Evolutionary conservation across 805 yeast genomes (phyloP), one percentile per base, ranked within the genome.

Genomic region (Candida pini): DNA sequence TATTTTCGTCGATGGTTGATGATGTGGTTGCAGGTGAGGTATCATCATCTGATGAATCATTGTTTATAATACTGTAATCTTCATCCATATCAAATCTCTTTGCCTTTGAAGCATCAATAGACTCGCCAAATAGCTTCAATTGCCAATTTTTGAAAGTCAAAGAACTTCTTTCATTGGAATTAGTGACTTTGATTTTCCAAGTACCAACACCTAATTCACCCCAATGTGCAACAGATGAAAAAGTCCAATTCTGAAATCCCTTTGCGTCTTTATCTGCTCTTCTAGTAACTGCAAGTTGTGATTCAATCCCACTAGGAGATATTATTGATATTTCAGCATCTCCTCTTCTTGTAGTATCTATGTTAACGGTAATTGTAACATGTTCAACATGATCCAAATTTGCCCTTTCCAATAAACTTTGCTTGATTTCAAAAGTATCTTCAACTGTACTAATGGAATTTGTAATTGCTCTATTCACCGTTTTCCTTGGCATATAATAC

Each of bases 141-240:
- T 78, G 81, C 94, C 96, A 92, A 48, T 71, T 65, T 28, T 70
- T 60, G 27, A 92, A 67, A 1, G 50, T 60, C 2, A 69, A 56
- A 2, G 54, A 51, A 36, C 64, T 62, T 2, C 50, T 58, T 6
- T 56, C 64, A 14, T 54, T 58, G 25, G 62, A 59, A 32, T 73
- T 70, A n/a, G 56, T 51, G 2, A 89, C 89, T 44, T 69, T 75
- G 14, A 92, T 48, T 24, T 60, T 76, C 98, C 98, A 92, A 5
- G 71, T 76, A 9, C 99, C 99, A 18, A 60, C 59, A 3, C 89
- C 90, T 2, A 53, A 31, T 47, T 81, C 89, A 26, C 96, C 96
- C 97, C 97, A 92, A 56, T 92, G 97, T 1, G 95, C 97, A n/a
- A 92, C 97, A 9, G 90, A 74, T 86, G 89, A 86, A 53, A 92